Base-by-base conservation (phyloP, 2,329 filamentous ascomycete genomes). In the Aspergillus sp. region DNA sequence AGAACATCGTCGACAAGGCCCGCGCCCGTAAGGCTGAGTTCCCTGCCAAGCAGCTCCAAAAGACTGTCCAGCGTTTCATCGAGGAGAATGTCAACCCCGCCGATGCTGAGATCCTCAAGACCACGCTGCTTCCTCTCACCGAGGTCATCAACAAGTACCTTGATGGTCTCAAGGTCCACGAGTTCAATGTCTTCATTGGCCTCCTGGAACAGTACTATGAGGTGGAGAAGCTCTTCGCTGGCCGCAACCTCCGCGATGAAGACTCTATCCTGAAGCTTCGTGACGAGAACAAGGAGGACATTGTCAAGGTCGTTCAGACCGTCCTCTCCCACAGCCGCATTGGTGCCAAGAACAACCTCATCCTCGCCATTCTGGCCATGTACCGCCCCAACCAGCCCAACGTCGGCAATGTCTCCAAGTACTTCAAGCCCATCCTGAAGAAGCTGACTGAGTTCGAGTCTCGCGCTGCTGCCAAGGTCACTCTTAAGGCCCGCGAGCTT, bases 271-370 rank as follows among this genome's bases (percentile, higher is more conserved):
- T 99, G 56, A 91, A 90, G 76, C 90, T 99, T 15, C 90, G 95
- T 82, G 95, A 99, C 67, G 91, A 96, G 81, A 90, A 99, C 84
- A 97, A 94, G 82, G 95, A 98, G 36, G 91, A 96, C 73, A 89
- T 96, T 66, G 76, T 83, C 69, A 90, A 89, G 74, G 91, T 98
- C 63, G 89, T 97, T 17, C 89, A 95, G 72, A 93, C 86, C 19
- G 94, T 97, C 4, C 86, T 99, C 25, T 98, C 95, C 0, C 95
- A 99, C 82, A 95, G 92, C 78, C 89, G 91, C 64, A 91, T 97
- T 59, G 90, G 88, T 67, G 87, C 92, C 63, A 99, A 99, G 89
- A 98, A 95, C 81, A 93, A 95, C 70, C 85, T 99, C 54, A 82
- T 98, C 55, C 82, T 98, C 52, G 93, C 94, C 49, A 92, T 99